Evolutionary conservation across 139 green algal genomes (phyloP).

Genomic region (Zygnema circumcarinatum): DNA sequence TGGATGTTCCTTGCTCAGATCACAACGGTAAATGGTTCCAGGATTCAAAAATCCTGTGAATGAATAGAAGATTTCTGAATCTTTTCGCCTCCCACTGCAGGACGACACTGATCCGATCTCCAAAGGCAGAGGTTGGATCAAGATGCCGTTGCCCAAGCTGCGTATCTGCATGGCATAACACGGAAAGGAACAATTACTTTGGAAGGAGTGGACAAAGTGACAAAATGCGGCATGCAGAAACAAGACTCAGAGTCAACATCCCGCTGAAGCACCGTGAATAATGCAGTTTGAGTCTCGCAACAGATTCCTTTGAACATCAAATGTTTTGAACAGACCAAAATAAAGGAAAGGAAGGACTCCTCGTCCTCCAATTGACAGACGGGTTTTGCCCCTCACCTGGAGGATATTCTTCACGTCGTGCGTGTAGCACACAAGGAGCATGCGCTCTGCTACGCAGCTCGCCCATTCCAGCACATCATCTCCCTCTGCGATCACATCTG

Average conservation of each 20-base stretch:
- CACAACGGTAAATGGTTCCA: constrained; percentile 33
- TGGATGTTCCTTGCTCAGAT: constrained; percentile 4
- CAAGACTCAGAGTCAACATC: no score
- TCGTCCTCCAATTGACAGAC: no score
- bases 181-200: no score
- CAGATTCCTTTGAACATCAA: no score
- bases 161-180: constrained; percentile 28
- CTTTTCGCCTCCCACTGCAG: constrained; percentile 68
- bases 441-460: background rate
- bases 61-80: constrained; percentile 55
- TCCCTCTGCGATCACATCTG: constrained; percentile 69
- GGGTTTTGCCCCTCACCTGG: no score
- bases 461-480: constrained; percentile 66
- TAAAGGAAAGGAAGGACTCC: no score
- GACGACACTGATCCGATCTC: constrained; percentile 73
- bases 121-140: constrained; percentile 66
- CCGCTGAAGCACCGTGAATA: no score
- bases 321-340: no score
- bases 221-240: no score
- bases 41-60: constrained; percentile 50
- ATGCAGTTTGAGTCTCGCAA: no score
- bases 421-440: constrained; percentile 78
- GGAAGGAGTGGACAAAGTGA: no score
- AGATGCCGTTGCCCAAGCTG: background rate
- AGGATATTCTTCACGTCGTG: constrained; percentile 65